Conservation (phyloP, 2,329 filamentous ascomycete genomes). For the Alternaria viburni region DNA sequence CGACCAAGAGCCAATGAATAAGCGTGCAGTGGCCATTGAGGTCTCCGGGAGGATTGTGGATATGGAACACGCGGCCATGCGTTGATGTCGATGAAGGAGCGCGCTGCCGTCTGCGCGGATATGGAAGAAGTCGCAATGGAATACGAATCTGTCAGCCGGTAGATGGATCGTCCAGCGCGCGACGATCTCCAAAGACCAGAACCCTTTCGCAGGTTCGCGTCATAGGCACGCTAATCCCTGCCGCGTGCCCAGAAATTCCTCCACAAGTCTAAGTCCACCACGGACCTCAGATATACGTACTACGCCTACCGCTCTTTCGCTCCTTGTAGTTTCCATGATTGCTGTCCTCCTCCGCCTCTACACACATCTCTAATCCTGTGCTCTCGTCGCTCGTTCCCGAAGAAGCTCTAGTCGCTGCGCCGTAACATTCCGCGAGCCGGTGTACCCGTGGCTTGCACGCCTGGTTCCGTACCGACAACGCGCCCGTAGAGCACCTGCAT, state of each 20-base stretch:
- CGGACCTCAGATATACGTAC: slow-evolving; percentile 17
- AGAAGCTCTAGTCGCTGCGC: slow-evolving; percentile 1
- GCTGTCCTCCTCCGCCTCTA: neutral
- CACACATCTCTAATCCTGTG: slow-evolving; percentile 13
- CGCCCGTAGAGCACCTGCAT: slow-evolving; percentile 20
- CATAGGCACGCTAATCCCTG: slow-evolving; percentile 17
- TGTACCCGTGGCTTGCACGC: slow-evolving; percentile 40
- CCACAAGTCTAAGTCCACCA: slow-evolving; percentile 19
- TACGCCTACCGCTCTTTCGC: slow-evolving; percentile 15
- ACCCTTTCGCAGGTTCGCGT: slow-evolving; percentile 11
- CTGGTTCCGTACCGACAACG: slow-evolving; percentile 28
- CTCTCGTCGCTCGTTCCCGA: slow-evolving; percentile 33
- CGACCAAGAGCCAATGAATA: slow-evolving; percentile 22
- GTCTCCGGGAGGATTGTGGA: slow-evolving; percentile 18
- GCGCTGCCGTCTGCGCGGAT: neutral
- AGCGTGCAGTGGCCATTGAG: slow-evolving; percentile 15
- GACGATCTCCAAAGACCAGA: slow-evolving; percentile 7
- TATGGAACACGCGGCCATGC: slow-evolving; percentile 2
- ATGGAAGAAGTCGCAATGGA: neutral
- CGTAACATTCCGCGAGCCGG: slow-evolving; percentile 27
- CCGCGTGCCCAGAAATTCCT: slow-evolving; percentile 20
- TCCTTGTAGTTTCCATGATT: slow-evolving; percentile 1
- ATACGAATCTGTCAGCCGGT: neutral
- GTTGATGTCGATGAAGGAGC: neutral
- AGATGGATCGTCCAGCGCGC: neutral